Percentiles rank a stretch among this genome's conserved stretches.
These are phyloP conservation scores for Blastobotrys muscicola DNA, from an alignment of 805 yeast species.

Conservation along the genomic window DNA sequence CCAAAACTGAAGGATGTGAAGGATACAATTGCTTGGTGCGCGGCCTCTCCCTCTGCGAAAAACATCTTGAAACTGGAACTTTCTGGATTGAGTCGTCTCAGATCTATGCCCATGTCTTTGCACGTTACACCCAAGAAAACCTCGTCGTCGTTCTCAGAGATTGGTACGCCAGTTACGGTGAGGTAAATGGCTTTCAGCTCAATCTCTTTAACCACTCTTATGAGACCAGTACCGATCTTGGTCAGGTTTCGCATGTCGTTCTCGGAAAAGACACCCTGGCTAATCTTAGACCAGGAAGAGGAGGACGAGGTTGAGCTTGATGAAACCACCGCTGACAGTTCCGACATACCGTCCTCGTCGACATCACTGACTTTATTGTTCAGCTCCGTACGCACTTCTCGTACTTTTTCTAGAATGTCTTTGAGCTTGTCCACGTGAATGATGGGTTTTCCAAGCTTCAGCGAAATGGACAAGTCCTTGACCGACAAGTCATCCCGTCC, in stretches of 20 bases:
- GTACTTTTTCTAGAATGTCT: conserved; percentile 12
- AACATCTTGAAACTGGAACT: conserved; percentile 32
- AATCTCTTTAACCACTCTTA: conserved; percentile 28
- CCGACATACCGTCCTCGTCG: too few relatives aligned
- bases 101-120: conserved; percentile 28
- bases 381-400: conserved; percentile 8
- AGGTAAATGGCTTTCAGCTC: conserved; percentile 27
- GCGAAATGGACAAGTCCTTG: conserved; percentile 24
- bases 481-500: conserved; percentile 21
- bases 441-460: conserved; percentile 23
- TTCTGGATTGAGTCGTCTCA: conserved; percentile 30
- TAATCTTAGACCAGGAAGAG: background rate
- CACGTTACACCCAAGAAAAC: conserved; percentile 21
- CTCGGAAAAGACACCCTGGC: conserved; percentile 12
- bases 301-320: too few relatives aligned
- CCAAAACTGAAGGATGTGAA: conserved; percentile 29
- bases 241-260: conserved; percentile 16
- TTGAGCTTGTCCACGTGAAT: conserved; percentile 17
- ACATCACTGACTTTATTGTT: too few relatives aligned
- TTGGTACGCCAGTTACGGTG: conserved; percentile 24
- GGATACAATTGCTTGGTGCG: conserved; percentile 32
- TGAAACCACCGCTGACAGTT: too few relatives aligned
- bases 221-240: conserved; percentile 19
- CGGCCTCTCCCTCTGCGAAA: conserved; percentile 26
- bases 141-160: conserved; percentile 9